Percentiles rank a stretch among this genome's conserved stretches.
Evolutionary conservation across 2,329 filamentous ascomycete species (phyloP).

Genomic region (Neodidymelliopsis sp.): DNA sequence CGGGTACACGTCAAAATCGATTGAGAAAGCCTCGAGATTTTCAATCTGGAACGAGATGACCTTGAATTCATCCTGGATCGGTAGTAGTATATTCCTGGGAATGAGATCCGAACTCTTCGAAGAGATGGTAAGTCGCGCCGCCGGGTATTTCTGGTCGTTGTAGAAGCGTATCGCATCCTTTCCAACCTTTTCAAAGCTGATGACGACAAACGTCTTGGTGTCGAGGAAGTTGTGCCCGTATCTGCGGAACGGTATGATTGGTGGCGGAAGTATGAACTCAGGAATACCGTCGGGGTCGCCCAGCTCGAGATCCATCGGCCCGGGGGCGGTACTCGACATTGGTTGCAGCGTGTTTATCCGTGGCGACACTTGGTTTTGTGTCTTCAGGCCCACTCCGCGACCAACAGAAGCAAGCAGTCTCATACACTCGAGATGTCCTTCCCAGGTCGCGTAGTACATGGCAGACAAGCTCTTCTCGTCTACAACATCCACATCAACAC

Average conservation of each 20-base stretch:
- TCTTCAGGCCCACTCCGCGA: slow-evolving; percentile 43
- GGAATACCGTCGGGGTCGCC: slow-evolving; percentile 89
- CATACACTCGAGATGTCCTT: slow-evolving; percentile 95
- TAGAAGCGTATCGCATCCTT: slow-evolving; percentile 89
- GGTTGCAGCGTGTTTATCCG: slow-evolving; percentile 51
- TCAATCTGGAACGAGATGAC: slow-evolving; percentile 96
- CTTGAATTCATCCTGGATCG: slow-evolving; percentile 94
- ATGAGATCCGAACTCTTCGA: slow-evolving; percentile 96
- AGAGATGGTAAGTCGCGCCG: slow-evolving; percentile 92
- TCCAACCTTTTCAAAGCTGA: slow-evolving; percentile 81
- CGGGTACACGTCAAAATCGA: slow-evolving; percentile 97
- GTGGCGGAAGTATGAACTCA: slow-evolving; percentile 87
- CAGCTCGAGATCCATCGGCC: slow-evolving; percentile 61
- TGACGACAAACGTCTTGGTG: slow-evolving; percentile 93
- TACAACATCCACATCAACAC: slow-evolving; percentile 77
- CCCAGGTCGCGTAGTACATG: slow-evolving; percentile 99
- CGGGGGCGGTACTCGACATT: slow-evolving; percentile 47
- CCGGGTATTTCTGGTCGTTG: slow-evolving; percentile 95
- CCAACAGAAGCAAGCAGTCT: slow-evolving; percentile 73
- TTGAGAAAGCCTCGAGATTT: slow-evolving; percentile 87
- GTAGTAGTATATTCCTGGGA: slow-evolving; percentile 92
- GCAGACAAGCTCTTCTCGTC: slow-evolving; percentile 94
- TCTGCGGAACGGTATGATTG: slow-evolving; percentile 90
- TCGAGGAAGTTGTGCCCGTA: slow-evolving; percentile 99
- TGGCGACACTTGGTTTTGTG: slow-evolving; percentile 45